Evolutionary conservation across 2,329 filamentous ascomycete genomes (phyloP), one percentile per base, ranked within the genome.

Genomic region (Claviceps maximensis): DNA sequence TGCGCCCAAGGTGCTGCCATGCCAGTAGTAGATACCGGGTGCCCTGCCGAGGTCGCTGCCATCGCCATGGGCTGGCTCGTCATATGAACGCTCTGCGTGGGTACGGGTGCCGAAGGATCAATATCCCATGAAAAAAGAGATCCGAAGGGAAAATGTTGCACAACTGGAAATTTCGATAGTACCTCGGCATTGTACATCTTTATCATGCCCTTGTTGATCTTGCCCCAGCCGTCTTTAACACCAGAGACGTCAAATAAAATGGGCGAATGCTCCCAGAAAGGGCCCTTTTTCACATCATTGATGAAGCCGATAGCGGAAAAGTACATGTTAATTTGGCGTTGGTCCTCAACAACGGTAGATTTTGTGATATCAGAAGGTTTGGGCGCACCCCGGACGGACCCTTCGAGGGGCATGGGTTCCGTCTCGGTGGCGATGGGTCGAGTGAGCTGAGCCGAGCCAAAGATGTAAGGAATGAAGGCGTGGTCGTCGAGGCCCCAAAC

Each of bases 151-250:
- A 93, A 97, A 69, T 98, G 93, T 69, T 98, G 93, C n/a, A 98
- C 89, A 2, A 98, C 93, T 2, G 93, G 93, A 64, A 96, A 96
- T 68, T 98, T 98, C 41, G 87, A 88, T 15, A 98, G 75, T 3
- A 98, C 93, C 71, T 98, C 93, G 19, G 88, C 93, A 59, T 94
- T 89, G 72, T 91, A 98, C 93, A 98, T 98, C 70, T 97, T 98
- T 62, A 98, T 82, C 93, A 98, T 97, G 50, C 93, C 93, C 83
- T 90, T 90, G 70, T 98, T 97, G 63, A 98, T 95, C 74, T 98
- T 98, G 38, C 87, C 93, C 93, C 93, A 98, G n/a, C 93, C 87
- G 53, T 85, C 84, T 59, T 81, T 82, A 58, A 98, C 86, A 12
- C 93, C 93, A 0, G 89, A 95, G 44, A 98, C 89, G 67, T 98